phyloP scores from a whole-genome alignment of 345 rosid species.

The Aegle marmelos region DNA sequence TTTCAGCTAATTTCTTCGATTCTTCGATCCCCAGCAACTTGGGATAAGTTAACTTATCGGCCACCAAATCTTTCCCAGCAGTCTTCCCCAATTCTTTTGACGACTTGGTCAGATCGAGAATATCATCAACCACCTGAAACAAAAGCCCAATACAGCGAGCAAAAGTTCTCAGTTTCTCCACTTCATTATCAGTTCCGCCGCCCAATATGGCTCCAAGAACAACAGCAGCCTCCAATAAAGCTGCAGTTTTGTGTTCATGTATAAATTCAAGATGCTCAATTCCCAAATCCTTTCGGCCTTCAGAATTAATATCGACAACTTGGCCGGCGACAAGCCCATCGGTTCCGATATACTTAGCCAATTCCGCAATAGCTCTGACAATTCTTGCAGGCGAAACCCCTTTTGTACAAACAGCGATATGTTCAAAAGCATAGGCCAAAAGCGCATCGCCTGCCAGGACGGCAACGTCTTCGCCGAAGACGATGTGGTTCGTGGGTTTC shows the following conservation, averaged over 20 bases:
- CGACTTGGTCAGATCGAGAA: constrained; percentile 87
- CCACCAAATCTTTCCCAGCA: constrained; percentile 90
- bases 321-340: constrained; percentile 90
- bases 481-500: constrained; percentile 84
- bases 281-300: constrained; percentile 54
- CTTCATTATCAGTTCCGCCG: constrained; percentile 64
- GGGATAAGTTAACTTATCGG: constrained; percentile 78
- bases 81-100: constrained; percentile 87
- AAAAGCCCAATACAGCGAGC: constrained; percentile 71
- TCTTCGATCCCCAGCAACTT: constrained; percentile 82
- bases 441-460: constrained; percentile 92
- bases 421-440: constrained; percentile 72
- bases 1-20: constrained; percentile 64
- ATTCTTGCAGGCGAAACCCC: constrained; percentile 48
- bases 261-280: constrained; percentile 75
- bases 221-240: constrained; percentile 70
- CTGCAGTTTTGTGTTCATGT: constrained; percentile 86
- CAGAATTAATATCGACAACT: constrained; percentile 73
- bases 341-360: constrained; percentile 61
- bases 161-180: constrained; percentile 70
- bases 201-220: constrained; percentile 83
- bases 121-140: constrained; percentile 96
- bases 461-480: constrained; percentile 79
- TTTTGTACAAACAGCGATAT: constrained; percentile 51
- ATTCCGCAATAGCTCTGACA: constrained; percentile 60